Percentiles rank a stretch among this genome's conserved stretches.
These are phyloP conservation scores for Cyphellophora attinorum DNA, from an alignment of 2,329 filamentous ascomycete species.

Conservation along the genomic window DNA sequence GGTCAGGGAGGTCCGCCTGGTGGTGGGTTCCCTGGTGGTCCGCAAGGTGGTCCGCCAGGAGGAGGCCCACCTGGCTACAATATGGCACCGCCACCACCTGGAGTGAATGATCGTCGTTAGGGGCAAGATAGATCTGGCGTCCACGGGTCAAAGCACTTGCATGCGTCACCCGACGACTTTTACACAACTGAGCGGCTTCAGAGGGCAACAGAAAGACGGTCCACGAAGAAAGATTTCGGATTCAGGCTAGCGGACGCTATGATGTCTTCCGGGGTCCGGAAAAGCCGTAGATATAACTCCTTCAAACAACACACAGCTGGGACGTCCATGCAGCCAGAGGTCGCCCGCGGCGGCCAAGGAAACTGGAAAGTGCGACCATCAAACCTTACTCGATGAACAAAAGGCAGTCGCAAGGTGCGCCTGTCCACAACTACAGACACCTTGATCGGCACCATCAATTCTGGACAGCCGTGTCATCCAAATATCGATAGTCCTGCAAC, in stretches of 20 bases:
- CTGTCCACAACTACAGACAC: background rate
- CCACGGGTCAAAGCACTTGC: no score
- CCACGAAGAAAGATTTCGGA: background rate
- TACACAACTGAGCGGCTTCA: background rate
- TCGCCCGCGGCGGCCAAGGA: no score
- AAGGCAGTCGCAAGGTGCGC: background rate
- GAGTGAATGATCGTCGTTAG: background rate
- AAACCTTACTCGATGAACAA: slow-evolving; percentile 5
- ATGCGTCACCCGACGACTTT: no score
- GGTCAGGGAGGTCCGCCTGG: slow-evolving; percentile 20
- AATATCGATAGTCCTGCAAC: background rate
- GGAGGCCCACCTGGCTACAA: slow-evolving; percentile 1
- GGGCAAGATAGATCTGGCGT: no score
- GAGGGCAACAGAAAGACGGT: background rate
- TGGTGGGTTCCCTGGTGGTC: slow-evolving; percentile 21
- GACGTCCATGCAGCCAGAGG: no score
- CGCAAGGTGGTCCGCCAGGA: slow-evolving; percentile 15
- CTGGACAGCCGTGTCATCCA: background rate
- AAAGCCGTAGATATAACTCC: no score
- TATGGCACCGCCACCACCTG: background rate
- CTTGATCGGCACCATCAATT: background rate
- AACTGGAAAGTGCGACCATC: no score
- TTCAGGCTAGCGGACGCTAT: background rate
- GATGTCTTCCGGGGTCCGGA: background rate
- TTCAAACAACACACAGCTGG: no score